Percentiles rank a stretch among this genome's conserved stretches.
phyloP scores from a whole-genome alignment of 108 stramenopile species.

The Tribonema minus region DNA sequence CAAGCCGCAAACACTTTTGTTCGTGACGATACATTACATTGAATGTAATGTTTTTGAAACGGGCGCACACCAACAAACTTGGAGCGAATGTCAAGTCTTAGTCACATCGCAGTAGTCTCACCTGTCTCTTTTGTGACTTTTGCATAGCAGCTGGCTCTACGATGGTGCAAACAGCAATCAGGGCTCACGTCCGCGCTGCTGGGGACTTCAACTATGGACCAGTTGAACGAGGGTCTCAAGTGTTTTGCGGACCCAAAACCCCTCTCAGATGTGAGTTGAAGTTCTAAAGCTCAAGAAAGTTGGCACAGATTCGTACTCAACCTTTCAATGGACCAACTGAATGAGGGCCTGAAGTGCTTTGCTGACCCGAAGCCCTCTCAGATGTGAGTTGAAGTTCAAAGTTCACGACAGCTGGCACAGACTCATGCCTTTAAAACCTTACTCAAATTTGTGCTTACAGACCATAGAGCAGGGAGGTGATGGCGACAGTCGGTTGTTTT shows the following conservation, averaged over 20 bases:
- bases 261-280: slow-evolving; percentile 55
- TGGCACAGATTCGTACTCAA: background rate
- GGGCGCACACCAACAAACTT: no score
- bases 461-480: no score
- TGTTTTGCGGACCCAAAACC: slow-evolving; percentile 65
- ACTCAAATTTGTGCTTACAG: background rate
- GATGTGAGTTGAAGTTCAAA: background rate
- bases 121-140: background rate
- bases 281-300: no score
- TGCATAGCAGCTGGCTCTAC: slow-evolving; percentile 43
- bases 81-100: no score
- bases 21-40: no score
- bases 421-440: background rate
- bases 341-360: background rate
- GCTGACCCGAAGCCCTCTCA: background rate
- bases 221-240: slow-evolving; percentile 66
- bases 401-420: background rate
- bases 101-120: background rate
- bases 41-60: no score
- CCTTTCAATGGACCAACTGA: no score
- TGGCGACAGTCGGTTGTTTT: no score
- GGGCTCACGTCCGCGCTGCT: slow-evolving; percentile 78
- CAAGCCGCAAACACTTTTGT: no score
- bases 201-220: slow-evolving; percentile 71
- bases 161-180: slow-evolving; percentile 71